Evolutionary conservation across 345 rosid genomes (phyloP).

Genomic region (Chamaenerion angustifolium): DNA sequence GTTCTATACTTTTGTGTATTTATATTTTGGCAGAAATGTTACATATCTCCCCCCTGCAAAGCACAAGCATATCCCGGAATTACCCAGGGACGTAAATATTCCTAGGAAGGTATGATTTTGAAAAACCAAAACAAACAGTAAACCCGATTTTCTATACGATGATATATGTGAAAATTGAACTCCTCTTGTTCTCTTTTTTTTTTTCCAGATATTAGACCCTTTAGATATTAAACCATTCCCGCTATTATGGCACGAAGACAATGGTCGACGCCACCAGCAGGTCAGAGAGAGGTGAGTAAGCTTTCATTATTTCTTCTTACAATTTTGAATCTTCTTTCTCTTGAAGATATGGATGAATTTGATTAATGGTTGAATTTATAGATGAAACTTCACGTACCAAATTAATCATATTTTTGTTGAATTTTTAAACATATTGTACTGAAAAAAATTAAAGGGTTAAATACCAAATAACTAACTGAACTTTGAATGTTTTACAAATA

Average conservation of each 20-base stretch:
- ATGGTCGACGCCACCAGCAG: slow-evolving; percentile 52
- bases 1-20: slow-evolving; percentile 7
- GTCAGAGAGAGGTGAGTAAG: slow-evolving; percentile 62
- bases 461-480: too few species aligned
- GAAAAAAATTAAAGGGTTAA: too few species aligned
- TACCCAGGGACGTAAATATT: slow-evolving; percentile 52
- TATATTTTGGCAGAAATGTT: slow-evolving; percentile 42
- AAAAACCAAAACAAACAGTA: too few species aligned
- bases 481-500: too few species aligned
- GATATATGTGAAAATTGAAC: not conserved
- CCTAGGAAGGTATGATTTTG: slow-evolving; percentile 55
- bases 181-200: slow-evolving; percentile 11
- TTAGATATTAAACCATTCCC: slow-evolving; percentile 76
- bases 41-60: slow-evolving; percentile 46
- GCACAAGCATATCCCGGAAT: slow-evolving; percentile 55
- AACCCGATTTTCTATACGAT: not conserved
- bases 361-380: too few species aligned
- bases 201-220: slow-evolving; percentile 55
- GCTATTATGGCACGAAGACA: slow-evolving; percentile 86
- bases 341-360: not conserved
- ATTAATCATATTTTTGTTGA: too few species aligned
- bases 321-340: not conserved
- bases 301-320: not conserved
- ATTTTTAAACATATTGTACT: too few species aligned
- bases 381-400: too few species aligned